phyloP scores from a whole-genome alignment of 2,329 filamentous ascomycete genomes.

The Fusarium drepaniforme region DNA sequence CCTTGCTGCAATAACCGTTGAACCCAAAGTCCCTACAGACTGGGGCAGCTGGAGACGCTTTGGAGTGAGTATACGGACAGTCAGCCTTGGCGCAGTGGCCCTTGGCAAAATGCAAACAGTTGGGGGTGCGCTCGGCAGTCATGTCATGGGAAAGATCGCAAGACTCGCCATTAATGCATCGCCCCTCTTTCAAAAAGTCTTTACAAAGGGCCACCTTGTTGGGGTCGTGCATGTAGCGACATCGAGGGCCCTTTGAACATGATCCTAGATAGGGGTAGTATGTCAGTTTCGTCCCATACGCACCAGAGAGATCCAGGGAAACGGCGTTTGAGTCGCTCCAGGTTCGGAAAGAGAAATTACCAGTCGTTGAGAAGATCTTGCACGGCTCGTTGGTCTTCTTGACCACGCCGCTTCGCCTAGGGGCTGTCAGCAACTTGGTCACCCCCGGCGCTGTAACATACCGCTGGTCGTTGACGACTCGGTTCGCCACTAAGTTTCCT shows the following conservation, averaged over 20 bases:
- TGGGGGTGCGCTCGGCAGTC: slow-evolving; percentile 84
- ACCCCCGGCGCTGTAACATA: slow-evolving; percentile 59
- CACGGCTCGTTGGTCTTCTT: slow-evolving; percentile 81
- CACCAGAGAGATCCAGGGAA: slow-evolving; percentile 48
- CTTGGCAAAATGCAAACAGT: slow-evolving; percentile 90
- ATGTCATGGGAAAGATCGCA: slow-evolving; percentile 94
- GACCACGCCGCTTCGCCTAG: slow-evolving; percentile 64
- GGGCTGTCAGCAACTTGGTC: slow-evolving; percentile 53
- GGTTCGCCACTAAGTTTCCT: slow-evolving; percentile 85
- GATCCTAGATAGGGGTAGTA: slow-evolving; percentile 70
- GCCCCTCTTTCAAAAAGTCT: slow-evolving; percentile 82
- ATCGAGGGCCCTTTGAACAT: slow-evolving; percentile 84
- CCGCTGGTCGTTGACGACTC: slow-evolving; percentile 81
- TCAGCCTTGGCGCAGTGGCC: slow-evolving; percentile 89
- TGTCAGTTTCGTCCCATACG: slow-evolving; percentile 61
- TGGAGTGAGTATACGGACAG: slow-evolving; percentile 89
- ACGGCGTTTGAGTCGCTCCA: slow-evolving; percentile 36
- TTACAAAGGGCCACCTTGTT: slow-evolving; percentile 92
- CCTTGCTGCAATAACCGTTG: slow-evolving; percentile 90
- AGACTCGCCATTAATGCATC: slow-evolving; percentile 79
- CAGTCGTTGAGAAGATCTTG: slow-evolving; percentile 77
- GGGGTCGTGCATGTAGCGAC: slow-evolving; percentile 86
- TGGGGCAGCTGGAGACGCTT: slow-evolving; percentile 79
- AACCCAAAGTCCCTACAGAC: slow-evolving; percentile 89
- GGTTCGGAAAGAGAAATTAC: slow-evolving; percentile 66